Evolutionary conservation across 1,139 yeast genomes (phyloP).

Genomic region (Candida labiduridarum): DNA sequence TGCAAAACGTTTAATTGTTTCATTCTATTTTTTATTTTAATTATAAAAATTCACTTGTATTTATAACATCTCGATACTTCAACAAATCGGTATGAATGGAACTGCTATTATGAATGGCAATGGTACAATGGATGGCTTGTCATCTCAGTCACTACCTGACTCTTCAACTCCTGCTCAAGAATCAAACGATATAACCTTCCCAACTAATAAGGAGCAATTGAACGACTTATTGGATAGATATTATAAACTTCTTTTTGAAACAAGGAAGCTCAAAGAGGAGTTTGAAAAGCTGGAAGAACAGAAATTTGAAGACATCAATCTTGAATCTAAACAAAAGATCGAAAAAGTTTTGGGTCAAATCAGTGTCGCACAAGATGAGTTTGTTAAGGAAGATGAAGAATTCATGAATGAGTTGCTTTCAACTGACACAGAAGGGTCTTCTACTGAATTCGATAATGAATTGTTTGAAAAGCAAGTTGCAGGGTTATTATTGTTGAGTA

Average conservation of each 20-base stretch:
- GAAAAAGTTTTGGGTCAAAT: constrained; percentile 36
- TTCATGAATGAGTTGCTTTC: constrained; percentile 22
- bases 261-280: constrained; percentile 16
- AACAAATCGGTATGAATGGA: constrained; percentile 15
- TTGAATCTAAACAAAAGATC: constrained; percentile 26
- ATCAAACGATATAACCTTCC: constrained; percentile 19
- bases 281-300: constrained; percentile 13
- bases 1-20: neutral
- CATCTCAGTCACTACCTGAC: constrained; percentile 3
- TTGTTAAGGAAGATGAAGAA: constrained; percentile 24
- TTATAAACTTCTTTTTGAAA: constrained; percentile 20
- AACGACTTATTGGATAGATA: constrained; percentile 34
- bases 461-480: constrained; percentile 68
- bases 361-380: constrained; percentile 31
- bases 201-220: constrained; percentile 34
- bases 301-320: constrained; percentile 22
- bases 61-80: neutral
- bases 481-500: constrained; percentile 75
- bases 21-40: neutral
- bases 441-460: constrained; percentile 41
- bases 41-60: neutral
- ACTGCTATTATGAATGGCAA: constrained; percentile 13
- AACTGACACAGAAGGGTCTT: constrained; percentile 13
- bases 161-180: neutral
- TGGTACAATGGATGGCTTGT: constrained; percentile 4